A percentile compares a stretch with the other conserved stretches of the same genome.
Evolutionary conservation across 2,329 filamentous ascomycete genomes (phyloP).

Genomic region (Fusarium fujikuroi): DNA sequence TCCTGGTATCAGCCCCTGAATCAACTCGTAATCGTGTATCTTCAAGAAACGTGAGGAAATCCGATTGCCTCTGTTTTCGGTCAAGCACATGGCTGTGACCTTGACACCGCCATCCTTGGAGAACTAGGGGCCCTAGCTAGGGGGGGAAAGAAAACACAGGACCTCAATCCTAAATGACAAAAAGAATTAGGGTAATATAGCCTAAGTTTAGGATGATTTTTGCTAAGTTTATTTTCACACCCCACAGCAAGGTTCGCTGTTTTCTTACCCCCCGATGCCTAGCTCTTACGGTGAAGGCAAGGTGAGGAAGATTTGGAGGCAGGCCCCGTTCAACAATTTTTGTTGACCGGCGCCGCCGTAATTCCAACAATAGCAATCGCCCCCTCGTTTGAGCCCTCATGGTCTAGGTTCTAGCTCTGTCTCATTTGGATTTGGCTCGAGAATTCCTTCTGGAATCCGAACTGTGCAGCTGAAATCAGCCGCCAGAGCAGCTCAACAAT

Average conservation of each 20-base stretch:
- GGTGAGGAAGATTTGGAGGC: slow-evolving; percentile 30
- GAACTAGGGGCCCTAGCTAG: slow-evolving; percentile 16
- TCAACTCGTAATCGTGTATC: slow-evolving; percentile 19
- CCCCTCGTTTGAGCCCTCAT: not conserved
- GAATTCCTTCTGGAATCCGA: slow-evolving; percentile 17
- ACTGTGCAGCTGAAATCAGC: slow-evolving; percentile 11
- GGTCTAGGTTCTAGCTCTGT: not conserved
- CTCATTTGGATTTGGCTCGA: slow-evolving; percentile 2
- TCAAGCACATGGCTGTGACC: slow-evolving; percentile 23
- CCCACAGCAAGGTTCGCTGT: too few species aligned
- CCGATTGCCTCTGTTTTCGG: slow-evolving; percentile 20
- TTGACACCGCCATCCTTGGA: not conserved
- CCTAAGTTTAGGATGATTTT: too few species aligned
- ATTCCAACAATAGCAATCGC: slow-evolving; percentile 40
- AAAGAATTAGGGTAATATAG: too few species aligned
- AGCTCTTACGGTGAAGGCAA: slow-evolving; percentile 31
- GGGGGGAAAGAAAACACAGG: too few species aligned
- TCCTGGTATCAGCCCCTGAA: slow-evolving; percentile 10
- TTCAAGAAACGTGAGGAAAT: slow-evolving; percentile 1
- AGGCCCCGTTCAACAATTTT: slow-evolving; percentile 39
- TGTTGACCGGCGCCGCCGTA: slow-evolving; percentile 9
- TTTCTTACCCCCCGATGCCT: not conserved
- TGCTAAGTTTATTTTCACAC: too few species aligned
- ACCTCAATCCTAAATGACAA: too few species aligned
- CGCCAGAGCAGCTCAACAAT: slow-evolving; percentile 31